Base-by-base conservation (phyloP, 768 basidiomycete species). In the Phaeotremella fagi region DNA sequence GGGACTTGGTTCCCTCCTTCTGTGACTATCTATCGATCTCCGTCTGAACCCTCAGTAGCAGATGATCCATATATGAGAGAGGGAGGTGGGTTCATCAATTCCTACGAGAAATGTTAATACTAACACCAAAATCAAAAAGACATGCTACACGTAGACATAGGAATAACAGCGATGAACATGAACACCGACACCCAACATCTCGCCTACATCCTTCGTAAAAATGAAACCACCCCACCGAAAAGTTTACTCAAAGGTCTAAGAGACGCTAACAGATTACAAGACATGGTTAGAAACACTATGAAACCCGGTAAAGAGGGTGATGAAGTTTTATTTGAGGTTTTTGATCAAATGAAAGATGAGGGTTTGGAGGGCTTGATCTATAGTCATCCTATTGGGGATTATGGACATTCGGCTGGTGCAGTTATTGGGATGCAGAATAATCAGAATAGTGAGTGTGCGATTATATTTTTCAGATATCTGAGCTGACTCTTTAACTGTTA, bases 111-210 rank as follows among this genome's bases (percentile, higher is more conserved):
- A 35, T 9, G 33, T 9, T 35, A n/a, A n/a, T 35, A 9, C 33
- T 9, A 35, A n/a, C 33, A 26, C 52, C 35, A 27, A 29, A 26
- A 18, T n/a, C 25, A 46, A 25, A 22, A 20, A 61, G 60, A 82
- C 62, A 74, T 81, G 55, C 71, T 82, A 18, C 81, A 82, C 61
- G 79, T 80, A 48, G 80, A 82, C 63, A 81, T 80, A 59, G 80
- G 81, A 0, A 79, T 82, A 52, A 79, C 78, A 23, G 79, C 79
- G 5, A 78, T 82, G 77, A 78, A 78, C 26, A 63, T 82, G 71
- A 80, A 81, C 58, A 82, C 80, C 26, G 81, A 82, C 60, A 80
- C 79, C 0, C 81, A 82, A 57, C 81, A 82, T 54, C 76, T 82
- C 74, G 80, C 79, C 9, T 81, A 82, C 62, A 80, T 82, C 50